Evolutionary conservation across 192 early-diverging fungal species (phyloP).

Genomic region (Backusella psychrophila): DNA sequence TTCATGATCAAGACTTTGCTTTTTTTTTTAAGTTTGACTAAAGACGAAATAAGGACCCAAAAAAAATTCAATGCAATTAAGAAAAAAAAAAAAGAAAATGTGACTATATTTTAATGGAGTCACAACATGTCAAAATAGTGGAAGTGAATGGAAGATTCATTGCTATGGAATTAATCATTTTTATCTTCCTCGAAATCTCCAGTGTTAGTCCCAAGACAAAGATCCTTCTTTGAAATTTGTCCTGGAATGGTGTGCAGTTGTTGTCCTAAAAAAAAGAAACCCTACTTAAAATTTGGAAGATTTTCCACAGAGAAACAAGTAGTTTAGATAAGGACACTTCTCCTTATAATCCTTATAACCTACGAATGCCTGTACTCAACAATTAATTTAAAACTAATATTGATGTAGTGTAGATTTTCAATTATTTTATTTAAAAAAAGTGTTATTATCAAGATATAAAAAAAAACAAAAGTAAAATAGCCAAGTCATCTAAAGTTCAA

Average conservation of each 20-base stretch:
- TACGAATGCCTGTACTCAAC: no score
- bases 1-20: slow-evolving; percentile 15
- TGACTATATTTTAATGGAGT: background rate
- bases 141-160: background rate
- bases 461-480: background rate
- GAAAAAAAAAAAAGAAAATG: background rate
- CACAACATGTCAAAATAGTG: background rate
- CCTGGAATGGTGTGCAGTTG: no score
- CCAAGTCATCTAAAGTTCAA: background rate
- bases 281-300: no score
- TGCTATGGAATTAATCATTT: no score
- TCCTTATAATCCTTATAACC: no score
- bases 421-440: background rate
- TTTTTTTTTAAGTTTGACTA: background rate
- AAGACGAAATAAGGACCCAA: background rate
- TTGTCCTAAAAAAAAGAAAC: no score
- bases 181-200: no score
- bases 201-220: no score
- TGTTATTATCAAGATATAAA: background rate
- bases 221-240: no score
- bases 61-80: background rate
- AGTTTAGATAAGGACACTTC: no score
- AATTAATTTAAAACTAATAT: background rate
- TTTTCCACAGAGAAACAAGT: no score
- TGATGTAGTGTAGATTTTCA: background rate